Base-by-base conservation (phyloP, 441 rosid genomes). In the Gossypium schwendimanii region DNA sequence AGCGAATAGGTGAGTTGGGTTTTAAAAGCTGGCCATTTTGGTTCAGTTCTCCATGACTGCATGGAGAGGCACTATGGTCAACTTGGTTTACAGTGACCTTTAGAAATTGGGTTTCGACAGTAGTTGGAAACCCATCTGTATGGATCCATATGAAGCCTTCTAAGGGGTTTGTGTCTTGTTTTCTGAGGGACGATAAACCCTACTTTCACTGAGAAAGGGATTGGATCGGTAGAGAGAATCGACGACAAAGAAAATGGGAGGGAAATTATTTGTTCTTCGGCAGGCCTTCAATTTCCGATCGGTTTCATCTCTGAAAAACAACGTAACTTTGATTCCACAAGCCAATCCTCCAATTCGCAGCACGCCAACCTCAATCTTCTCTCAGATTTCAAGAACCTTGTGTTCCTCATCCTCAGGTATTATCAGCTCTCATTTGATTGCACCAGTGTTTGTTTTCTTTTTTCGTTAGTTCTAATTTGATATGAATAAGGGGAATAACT, bases 81-180 rank as follows among this genome's bases (percentile, higher is more conserved):
- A 26, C 2, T 73, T 18, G 0, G 84, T 81, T 26, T 78, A 81
- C 80, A 0, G 85, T 68, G 69, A 36, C 26, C 1, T 75, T 73
- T 8, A 77, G 33, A 39, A 52, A 52, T 52, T 59, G 63, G 63
- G 63, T 59, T 14, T 26, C 10, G 20, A 28, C 10, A 59, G 7
- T 9, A 24, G 33, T 23, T 18, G 17, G 12, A 12, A 23, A 24
- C 33, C 33, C 36, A 59, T 59, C 18, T 26, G n/a, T 18, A 18
- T 58, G 36, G 18, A 1, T 33, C 63, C 63, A 58, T 11, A 23
- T 23, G 17, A 58, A 24, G 36, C 63, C 61, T 52, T 52, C 12
- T 18, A 20, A 54, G 59, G 1, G 26, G 26, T 1, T 3, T 31
- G 0, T 4, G 33, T 31, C 6, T 31, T 31, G 8, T 28, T 60